phyloP scores from a whole-genome alignment of 768 basidiomycete species.

The Hortiboletus flavorubellus region DNA sequence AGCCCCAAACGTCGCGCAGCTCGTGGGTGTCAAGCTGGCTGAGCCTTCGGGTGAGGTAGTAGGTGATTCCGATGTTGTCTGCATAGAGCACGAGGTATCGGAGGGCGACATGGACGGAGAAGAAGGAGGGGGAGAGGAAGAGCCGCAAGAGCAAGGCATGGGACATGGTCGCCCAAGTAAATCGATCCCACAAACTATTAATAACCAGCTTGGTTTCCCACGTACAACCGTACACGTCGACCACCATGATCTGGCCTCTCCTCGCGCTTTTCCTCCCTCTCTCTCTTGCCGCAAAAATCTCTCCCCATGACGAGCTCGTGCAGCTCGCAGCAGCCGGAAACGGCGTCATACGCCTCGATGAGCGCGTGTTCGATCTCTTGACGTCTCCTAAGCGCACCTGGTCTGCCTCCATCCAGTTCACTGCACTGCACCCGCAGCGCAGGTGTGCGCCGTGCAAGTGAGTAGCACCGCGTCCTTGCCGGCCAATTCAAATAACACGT shows the following conservation, averaged over 20 bases:
- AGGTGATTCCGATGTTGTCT: conserved; percentile 89
- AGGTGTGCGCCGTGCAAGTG: conserved; percentile 93
- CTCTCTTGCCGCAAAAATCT: conserved; percentile 27
- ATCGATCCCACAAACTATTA: too few relatives aligned
- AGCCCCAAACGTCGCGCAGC: conserved; percentile 84
- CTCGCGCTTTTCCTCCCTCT: conserved; percentile 35
- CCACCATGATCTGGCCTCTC: conserved; percentile 17
- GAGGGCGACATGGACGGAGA: conserved; percentile 91
- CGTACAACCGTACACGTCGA: conserved; percentile 5
- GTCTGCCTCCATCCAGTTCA: conserved; percentile 85
- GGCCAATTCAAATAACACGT: neutral
- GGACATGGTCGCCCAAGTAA: conserved; percentile 35
- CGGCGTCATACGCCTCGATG: conserved; percentile 81
- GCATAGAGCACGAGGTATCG: conserved; percentile 79
- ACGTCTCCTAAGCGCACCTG: conserved; percentile 76
- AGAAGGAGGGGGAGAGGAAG: conserved; percentile 89
- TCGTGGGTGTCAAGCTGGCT: conserved; percentile 63
- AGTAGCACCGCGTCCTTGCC: conserved; percentile 29
- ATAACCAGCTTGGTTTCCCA: conserved; percentile 12
- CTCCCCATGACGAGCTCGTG: conserved; percentile 54
- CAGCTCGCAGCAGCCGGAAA: conserved; percentile 67
- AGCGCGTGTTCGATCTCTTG: conserved; percentile 72
- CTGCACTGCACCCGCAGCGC: conserved; percentile 76
- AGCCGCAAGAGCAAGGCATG: conserved; percentile 89
- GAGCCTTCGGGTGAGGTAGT: conserved; percentile 80